Evolutionary conservation across 257 asterid species (phyloP), one percentile per base, ranked within the genome.

Genomic region (Solanum etuberosum): DNA sequence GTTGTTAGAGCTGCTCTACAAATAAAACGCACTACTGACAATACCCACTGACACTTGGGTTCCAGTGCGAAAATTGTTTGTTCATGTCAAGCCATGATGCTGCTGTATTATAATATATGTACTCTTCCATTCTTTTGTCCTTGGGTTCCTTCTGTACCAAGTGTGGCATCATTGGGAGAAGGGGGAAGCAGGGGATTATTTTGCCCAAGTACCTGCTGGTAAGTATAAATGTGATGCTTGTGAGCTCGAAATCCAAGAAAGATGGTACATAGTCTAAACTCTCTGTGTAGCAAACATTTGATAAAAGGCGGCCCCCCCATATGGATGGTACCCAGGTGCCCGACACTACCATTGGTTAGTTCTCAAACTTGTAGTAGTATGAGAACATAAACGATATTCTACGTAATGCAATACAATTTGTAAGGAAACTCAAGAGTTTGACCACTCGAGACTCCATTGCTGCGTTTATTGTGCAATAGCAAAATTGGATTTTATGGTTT

Each of bases 1-100:
- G 95, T 96, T 42, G 96, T 96, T 40, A 93, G 96, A 89, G 99
- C 96, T 34, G 99, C 99, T 78, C 98, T 96, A 37, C 93, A 92
- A 83, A 94, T 96, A 87, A 96, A 92, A 90, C 94, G 87, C 67
- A 93, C 92, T n/a, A 48, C 68, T 29, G 93, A 89, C 86, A 85
- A 88, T 43, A 63, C 87, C 86, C 89, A 91, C 91, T 63, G 85
- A 46, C 85, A 37, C 68, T 25, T 81, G 42, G 65, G 16, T 81
- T 48, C 85, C 68, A 29, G 29, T 20, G 85, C 43, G 6, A 6
- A 37, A 11, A 63, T 29, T 46, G 1, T 27, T 31, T 29, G 68
- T 81, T 31, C 85, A 29, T 81, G 31, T 81, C 68, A 81, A 29
- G 68, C 15, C 31, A 27, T 48, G 68, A 31, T 18, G 42, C 85